These are phyloP conservation scores for Wakefieldia striispora DNA, from an alignment of 768 basidiomycete genomes.

Conservation along the genomic window DNA sequence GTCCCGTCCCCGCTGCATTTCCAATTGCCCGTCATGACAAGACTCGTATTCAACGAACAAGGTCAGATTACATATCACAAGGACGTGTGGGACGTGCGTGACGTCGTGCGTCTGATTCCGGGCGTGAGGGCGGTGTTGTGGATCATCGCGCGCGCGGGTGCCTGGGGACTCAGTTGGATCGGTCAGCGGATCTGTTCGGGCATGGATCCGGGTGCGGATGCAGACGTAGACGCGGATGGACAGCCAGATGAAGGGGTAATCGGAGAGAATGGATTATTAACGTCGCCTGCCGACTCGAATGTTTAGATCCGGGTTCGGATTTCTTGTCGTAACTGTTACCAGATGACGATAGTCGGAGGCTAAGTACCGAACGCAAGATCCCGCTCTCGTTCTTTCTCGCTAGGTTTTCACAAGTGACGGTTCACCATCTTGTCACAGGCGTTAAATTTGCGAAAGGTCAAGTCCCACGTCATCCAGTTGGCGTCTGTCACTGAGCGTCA, in stretches of 20 bases:
- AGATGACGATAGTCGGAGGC: too few relatives aligned
- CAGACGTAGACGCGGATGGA: conserved; percentile 2
- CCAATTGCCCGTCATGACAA: conserved; percentile 67
- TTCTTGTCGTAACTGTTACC: background rate
- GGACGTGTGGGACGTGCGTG: conserved; percentile 80
- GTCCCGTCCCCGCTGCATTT: conserved; percentile 73
- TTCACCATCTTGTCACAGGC: background rate
- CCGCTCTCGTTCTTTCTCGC: background rate
- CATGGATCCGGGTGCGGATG: background rate
- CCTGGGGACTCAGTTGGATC: conserved; percentile 50
- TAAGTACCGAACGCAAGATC: background rate
- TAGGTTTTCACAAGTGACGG: background rate
- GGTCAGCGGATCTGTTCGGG: conserved; percentile 15
- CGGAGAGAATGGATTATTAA: conserved; percentile 14
- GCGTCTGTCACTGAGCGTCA: conserved; percentile 8
- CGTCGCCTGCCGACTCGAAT: conserved; percentile 2
- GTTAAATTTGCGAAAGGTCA: background rate
- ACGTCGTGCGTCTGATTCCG: conserved; percentile 70
- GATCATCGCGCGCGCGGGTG: conserved; percentile 62
- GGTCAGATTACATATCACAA: conserved; percentile 78
- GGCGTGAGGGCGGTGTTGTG: conserved; percentile 67
- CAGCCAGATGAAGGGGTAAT: background rate
- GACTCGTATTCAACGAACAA: conserved; percentile 77
- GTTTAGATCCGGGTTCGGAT: conserved; percentile 7
- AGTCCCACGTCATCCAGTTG: background rate